Evolutionary conservation across 2,329 filamentous ascomycete species (phyloP).

Genomic region (Colletotrichum plurivorum): DNA sequence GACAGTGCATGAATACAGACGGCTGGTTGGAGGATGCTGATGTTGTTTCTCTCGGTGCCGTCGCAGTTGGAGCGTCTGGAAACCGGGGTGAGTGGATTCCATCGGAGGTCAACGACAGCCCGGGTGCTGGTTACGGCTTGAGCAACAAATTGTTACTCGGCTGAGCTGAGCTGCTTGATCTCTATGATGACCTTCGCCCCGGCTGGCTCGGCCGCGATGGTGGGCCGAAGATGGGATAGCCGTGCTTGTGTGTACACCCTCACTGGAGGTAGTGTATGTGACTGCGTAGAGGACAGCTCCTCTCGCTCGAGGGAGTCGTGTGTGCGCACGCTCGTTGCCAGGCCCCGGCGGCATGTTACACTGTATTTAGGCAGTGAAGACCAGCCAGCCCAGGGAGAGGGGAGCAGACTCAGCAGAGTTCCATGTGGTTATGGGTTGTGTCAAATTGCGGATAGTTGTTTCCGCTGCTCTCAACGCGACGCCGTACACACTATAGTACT

Average conservation of each 20-base stretch:
- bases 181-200: slow-evolving; percentile 1
- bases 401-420: slow-evolving; percentile 12
- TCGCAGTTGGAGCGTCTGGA: not conserved
- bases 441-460: slow-evolving; percentile 27
- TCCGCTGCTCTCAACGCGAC: slow-evolving; percentile 23
- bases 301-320: too few species aligned
- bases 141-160: not conserved
- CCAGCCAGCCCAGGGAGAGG: slow-evolving; percentile 4
- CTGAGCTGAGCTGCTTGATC: not conserved
- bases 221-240: slow-evolving; percentile 32
- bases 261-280: too few species aligned
- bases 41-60: not conserved
- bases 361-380: not conserved
- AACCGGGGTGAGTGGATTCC: too few species aligned
- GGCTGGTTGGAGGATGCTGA: not conserved
- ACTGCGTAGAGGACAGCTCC: too few species aligned
- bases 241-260: slow-evolving; percentile 13
- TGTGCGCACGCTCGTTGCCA: not conserved
- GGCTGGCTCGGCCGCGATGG: slow-evolving; percentile 4
- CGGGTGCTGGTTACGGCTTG: too few species aligned
- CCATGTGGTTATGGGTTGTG: slow-evolving; percentile 19
- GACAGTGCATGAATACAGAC: not conserved
- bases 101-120: too few species aligned
- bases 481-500: too few species aligned
- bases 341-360: not conserved